phyloP scores from a whole-genome alignment of 2,329 filamentous ascomycete species.

The Ascochyta clinopodiicola region DNA sequence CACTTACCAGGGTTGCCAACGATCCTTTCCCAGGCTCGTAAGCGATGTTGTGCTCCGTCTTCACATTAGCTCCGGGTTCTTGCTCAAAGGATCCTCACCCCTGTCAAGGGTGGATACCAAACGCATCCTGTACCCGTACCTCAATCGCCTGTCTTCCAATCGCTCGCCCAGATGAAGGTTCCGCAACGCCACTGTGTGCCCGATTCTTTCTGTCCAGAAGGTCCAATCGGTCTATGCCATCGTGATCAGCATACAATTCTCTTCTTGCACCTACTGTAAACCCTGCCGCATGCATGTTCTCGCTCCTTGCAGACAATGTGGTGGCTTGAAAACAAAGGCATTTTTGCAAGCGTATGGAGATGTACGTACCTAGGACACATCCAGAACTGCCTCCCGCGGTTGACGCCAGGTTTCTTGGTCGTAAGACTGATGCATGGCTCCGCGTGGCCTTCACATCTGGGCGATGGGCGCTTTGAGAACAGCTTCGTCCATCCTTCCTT shows the following conservation, averaged over 20 bases:
- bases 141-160: conserved; percentile 58
- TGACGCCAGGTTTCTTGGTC: conserved; percentile 89
- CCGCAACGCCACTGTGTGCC: conserved; percentile 86
- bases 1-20: background rate
- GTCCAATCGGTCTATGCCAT: conserved; percentile 72
- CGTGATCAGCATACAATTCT: conserved; percentile 2
- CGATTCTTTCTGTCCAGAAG: conserved; percentile 82
- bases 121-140: conserved; percentile 14
- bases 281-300: background rate
- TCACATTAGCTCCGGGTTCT: background rate
- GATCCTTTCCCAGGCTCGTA: background rate
- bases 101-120: background rate
- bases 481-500: conserved; percentile 89
- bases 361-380: conserved; percentile 66
- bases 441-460: conserved; percentile 80
- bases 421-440: conserved; percentile 84
- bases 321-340: background rate
- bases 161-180: conserved; percentile 78
- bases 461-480: conserved; percentile 74
- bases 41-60: background rate
- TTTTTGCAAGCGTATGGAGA: background rate
- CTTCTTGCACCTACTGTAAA: background rate
- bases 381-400: conserved; percentile 73
- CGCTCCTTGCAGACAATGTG: conserved; percentile 12
- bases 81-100: background rate